Evolutionary conservation across 176 grass and related monocot genomes (phyloP).

Genomic region (Avena insularis): DNA sequence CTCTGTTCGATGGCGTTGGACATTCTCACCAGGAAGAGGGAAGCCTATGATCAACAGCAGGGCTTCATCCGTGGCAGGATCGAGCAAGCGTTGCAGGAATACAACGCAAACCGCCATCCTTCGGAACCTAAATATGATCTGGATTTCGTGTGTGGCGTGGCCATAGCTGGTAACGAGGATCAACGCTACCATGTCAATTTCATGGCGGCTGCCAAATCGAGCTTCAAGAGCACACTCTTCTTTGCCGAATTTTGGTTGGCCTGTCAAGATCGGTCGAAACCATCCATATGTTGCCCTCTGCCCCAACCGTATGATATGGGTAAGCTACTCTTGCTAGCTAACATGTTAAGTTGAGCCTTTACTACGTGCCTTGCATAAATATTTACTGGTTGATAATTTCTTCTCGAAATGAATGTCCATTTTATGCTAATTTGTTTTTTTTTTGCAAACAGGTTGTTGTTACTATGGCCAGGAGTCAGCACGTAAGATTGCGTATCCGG

Average conservation of each 20-base stretch:
- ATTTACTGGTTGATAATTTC: neutral
- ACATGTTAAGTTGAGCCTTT: neutral
- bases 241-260: neutral
- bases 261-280: neutral
- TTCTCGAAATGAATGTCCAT: neutral
- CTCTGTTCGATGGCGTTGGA: accelerated
- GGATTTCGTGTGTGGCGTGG: neutral
- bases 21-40: neutral
- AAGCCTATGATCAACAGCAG: neutral
- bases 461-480: neutral
- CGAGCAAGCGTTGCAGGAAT: neutral
- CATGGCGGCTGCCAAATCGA: neutral
- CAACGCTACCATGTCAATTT: neutral
- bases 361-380: neutral
- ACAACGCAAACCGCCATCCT: neutral
- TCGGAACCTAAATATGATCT: neutral
- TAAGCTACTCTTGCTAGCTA: neutral
- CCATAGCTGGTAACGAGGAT: neutral
- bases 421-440: neutral
- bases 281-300: neutral
- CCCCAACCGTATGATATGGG: neutral
- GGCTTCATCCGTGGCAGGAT: neutral
- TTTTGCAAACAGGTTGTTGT: neutral
- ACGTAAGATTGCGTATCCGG: neutral
- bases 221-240: neutral